Conservation (phyloP, 2,329 filamentous ascomycete species). For the Exophiala phaeomuriformis region DNA sequence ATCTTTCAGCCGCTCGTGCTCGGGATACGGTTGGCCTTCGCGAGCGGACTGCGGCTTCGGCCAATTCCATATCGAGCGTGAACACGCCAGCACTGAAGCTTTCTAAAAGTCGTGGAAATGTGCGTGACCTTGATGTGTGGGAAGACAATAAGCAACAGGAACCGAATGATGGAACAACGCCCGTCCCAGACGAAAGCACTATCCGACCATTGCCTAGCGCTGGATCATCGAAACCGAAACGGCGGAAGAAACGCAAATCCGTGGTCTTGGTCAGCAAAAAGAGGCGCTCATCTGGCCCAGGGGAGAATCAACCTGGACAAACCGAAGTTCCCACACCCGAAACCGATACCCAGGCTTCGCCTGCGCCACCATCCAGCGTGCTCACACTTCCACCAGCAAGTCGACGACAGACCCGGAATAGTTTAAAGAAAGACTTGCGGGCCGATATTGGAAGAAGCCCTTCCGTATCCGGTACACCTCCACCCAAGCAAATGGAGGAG, state of each 20-base stretch:
- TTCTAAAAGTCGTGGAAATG: neutral
- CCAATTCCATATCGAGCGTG: neutral
- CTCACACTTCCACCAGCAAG: neutral
- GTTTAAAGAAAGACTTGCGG: neutral
- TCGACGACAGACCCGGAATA: neutral
- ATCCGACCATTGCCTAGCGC: neutral
- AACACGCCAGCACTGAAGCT: neutral
- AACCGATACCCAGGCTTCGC: neutral
- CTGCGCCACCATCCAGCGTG: neutral
- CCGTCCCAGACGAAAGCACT: neutral
- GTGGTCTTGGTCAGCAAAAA: constrained; percentile 11
- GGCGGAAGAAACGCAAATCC: constrained; percentile 16
- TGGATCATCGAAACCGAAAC: constrained; percentile 4
- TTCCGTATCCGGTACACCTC: neutral
- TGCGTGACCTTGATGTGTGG: neutral
- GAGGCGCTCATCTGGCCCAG: constrained; percentile 10
- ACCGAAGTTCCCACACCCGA: neutral
- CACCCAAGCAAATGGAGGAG: neutral
- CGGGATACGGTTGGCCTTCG: neutral
- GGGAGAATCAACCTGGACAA: neutral
- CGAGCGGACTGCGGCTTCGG: neutral
- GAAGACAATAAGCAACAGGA: neutral
- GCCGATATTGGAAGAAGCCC: neutral
- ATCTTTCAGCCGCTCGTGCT: neutral
- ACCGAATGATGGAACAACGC: neutral